These are phyloP conservation scores for Irpex sp. DNA, from an alignment of 1,284 basidiomycete species.

Conservation along the genomic window DNA sequence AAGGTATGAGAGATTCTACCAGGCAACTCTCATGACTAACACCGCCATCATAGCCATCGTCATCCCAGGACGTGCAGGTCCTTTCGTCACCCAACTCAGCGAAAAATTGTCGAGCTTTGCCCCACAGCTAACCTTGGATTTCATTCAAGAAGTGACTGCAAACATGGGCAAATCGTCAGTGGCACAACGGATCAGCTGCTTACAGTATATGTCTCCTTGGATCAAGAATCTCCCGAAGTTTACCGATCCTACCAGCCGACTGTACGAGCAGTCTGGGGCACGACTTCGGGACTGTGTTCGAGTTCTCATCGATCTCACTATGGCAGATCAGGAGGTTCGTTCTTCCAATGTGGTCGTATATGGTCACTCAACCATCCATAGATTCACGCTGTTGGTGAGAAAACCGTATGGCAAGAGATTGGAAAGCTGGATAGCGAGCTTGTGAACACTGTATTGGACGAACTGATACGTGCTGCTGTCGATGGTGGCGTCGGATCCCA, in stretches of 20 bases:
- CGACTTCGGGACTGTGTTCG: constrained; percentile 77
- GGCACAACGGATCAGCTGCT: constrained; percentile 62
- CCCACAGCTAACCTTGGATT: constrained; percentile 82
- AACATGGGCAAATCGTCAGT: constrained; percentile 53
- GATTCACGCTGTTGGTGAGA: constrained; percentile 68
- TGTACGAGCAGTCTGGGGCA: constrained; percentile 69
- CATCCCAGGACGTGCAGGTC: constrained; percentile 67
- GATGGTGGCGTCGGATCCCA: constrained; percentile 77
- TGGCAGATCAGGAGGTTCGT: constrained; percentile 64
- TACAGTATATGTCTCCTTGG: constrained; percentile 86
- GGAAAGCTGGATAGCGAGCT: constrained; percentile 63
- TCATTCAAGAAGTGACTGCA: constrained; percentile 77
- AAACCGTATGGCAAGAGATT: constrained; percentile 74
- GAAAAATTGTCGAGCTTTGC: constrained; percentile 68
- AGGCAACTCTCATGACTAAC: constrained; percentile 5
- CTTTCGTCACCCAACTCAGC: constrained; percentile 67
- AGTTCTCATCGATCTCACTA: constrained; percentile 71
- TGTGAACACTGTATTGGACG: constrained; percentile 72
- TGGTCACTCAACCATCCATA: constrained; percentile 28
- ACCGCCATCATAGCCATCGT: constrained; percentile 50
- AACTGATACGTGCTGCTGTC: constrained; percentile 74
- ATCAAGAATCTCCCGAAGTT: constrained; percentile 75
- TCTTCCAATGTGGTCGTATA: background rate
- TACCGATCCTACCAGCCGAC: constrained; percentile 59
- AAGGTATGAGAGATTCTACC: constrained; percentile 43